Evolutionary conservation across 164 flowering plant genomes (phyloP), one percentile per base, ranked within the genome.

Genomic region (Nymphaea colorata): DNA sequence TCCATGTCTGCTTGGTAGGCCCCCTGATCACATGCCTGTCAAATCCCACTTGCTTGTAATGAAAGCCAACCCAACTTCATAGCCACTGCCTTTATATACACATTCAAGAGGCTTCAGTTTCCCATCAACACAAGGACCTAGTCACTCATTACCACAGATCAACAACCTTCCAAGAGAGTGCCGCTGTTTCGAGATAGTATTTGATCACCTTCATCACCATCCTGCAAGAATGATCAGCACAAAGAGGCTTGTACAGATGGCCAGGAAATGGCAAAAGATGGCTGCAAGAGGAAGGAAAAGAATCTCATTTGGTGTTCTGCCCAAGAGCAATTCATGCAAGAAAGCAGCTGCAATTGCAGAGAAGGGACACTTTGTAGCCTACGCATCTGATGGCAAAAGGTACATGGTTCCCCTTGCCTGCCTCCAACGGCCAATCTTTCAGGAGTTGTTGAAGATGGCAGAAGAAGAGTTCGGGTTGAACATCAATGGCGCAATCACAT

Each of bases 391-490:
- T 62, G 66, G 59, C 7, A 45, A 42, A 25, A 57, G 66, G 7
- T 69, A 44, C 47, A 18, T 44, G 43, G 44, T 69, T 47, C 71
- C 71, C 10, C 43, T 69, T 43, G 10, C 4, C 17, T 62, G 14
- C 51, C 60, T 69, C 14, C 4, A 62, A 6, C 44, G 42, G 41
- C 45, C 65, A 41, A 55, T 72, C 67, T 62, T 67, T 36, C 41
- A 10, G 67, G 69, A 71, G 62, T 60, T 71, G 8, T 57, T 71
- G 7, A 71, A 67, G 53, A 66, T 71, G 69, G 44, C 66, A 4
- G 74, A 66, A 51, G 66, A 45, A 2, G 69, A 66, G 64, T 70
- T 70, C 18, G 71, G 71, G 6, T 64, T 47, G 17, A 25, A 62
- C 2, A 12, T 66, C 60, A 3, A 61, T 51, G 2, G 64, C 66